Evolutionary conservation across 202 grass and related monocot species (phyloP).

Genomic region (Tripidium arundinaceum): DNA sequence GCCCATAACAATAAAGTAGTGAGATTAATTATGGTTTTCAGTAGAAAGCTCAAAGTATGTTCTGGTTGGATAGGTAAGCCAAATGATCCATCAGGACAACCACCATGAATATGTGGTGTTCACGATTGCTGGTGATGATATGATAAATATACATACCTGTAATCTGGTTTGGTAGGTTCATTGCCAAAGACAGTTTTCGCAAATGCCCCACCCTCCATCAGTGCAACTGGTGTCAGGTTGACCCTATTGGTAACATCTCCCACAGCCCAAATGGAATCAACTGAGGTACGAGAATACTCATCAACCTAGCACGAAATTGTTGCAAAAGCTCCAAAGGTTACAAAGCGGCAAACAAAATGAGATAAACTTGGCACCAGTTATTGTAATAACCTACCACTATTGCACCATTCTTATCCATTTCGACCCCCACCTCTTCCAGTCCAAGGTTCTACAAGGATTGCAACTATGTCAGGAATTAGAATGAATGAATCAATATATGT

Average conservation of each 20-base stretch:
- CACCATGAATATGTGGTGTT: not conserved
- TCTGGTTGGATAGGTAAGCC: not conserved
- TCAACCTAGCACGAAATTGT: conserved; percentile 53
- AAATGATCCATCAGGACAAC: not conserved
- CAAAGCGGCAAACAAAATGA: not conserved
- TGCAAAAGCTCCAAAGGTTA: not conserved
- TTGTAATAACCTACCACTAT: conserved; percentile 54
- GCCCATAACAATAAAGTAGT: not conserved
- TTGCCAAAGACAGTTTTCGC: conserved; percentile 59
- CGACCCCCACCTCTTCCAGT: conserved; percentile 70
- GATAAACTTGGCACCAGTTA: not conserved
- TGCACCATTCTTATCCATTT: conserved; percentile 59
- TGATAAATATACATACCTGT: conserved; percentile 46
- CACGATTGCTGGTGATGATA: not conserved
- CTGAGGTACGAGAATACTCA: conserved; percentile 69
- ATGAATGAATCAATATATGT: not conserved
- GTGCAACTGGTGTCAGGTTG: conserved; percentile 87
- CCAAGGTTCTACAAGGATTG: conserved; percentile 72
- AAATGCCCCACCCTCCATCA: conserved; percentile 89
- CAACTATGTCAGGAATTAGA: conserved; percentile 6
- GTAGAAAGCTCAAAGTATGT: not conserved
- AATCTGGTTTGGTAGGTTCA: conserved; percentile 85
- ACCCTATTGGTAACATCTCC: conserved; percentile 83
- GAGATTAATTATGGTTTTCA: not conserved
- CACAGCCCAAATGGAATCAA: conserved; percentile 91